phyloP scores from a whole-genome alignment of 768 basidiomycete species.

The Sutorius australiensis region DNA sequence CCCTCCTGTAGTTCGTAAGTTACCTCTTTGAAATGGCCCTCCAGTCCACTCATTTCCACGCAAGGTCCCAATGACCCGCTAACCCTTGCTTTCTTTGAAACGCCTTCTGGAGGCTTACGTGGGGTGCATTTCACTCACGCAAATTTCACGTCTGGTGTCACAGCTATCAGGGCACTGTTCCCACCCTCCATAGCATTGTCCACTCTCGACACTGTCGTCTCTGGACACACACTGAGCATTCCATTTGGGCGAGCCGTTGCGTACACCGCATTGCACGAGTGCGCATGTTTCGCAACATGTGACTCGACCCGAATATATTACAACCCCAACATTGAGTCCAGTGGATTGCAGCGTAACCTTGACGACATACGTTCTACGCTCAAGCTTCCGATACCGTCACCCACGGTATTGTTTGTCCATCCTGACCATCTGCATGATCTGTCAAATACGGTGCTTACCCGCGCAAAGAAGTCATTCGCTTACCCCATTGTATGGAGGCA shows the following conservation, averaged over 20 bases:
- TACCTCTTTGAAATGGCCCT: neutral
- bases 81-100: slow-evolving; percentile 62
- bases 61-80: slow-evolving; percentile 52
- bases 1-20: slow-evolving; percentile 53
- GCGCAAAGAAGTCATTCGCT: slow-evolving; percentile 52
- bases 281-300: slow-evolving; percentile 67
- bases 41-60: neutral
- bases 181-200: slow-evolving; percentile 68
- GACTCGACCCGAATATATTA: slow-evolving; percentile 52
- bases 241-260: slow-evolving; percentile 78
- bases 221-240: slow-evolving; percentile 66
- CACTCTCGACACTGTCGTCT: slow-evolving; percentile 73
- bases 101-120: slow-evolving; percentile 48
- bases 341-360: slow-evolving; percentile 30
- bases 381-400: slow-evolving; percentile 60
- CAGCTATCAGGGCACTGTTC: slow-evolving; percentile 70
- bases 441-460: slow-evolving; percentile 48
- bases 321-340: slow-evolving; percentile 17
- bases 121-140: slow-evolving; percentile 74
- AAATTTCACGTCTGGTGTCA: slow-evolving; percentile 87
- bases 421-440: slow-evolving; percentile 59
- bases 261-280: slow-evolving; percentile 75
- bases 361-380: slow-evolving; percentile 47
- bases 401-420: slow-evolving; percentile 74
- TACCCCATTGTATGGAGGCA: slow-evolving; percentile 72